Base-by-base conservation (phyloP, 192 early-diverging fungal genomes). In the Entrophospora sp. region DNA sequence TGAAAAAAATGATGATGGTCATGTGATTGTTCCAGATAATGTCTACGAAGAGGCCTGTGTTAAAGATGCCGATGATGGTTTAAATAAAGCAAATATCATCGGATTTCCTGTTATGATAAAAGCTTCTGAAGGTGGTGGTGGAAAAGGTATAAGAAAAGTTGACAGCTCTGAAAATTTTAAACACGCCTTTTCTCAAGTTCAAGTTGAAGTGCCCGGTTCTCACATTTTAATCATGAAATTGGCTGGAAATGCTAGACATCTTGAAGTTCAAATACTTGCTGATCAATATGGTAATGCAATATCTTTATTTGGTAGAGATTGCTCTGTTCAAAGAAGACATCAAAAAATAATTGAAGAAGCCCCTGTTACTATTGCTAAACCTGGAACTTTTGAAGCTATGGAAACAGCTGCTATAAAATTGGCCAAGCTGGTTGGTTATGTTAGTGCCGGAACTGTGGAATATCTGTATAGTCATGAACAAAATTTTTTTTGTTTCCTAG, bases 311-410 rank as follows among this genome's bases (percentile, higher is more conserved):
- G 96, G 96, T 25, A 86, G 96, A 51, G 96, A 98, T 78, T 98
- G 95, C 71, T 96, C 94, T 5, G 94, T 97, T 10, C 96, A 98
- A 82, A 84, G 96, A 65, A 85, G 96, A 35, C 96, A 98, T 70
- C 96, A 98, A 80, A 98, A 98, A 82, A 98, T 98, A 73, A 89
- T 98, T 42, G 95, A 98, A 75, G 96, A 97, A 77, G 96, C 96
- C 3, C 95, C 94, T 5, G 92, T 98, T 36, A 92, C 81, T 43
- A 89, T 91, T 61, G 86, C 92, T 77, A 73, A 85, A 76, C 73
- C 81, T 48, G 85, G 89, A 37, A 85, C 86, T 2, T 90, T 91
- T 61, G 83, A 87, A 64, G 68, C 83, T 40, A 98, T 98, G 96
- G 96, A 98, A 81, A 85, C 87, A 75, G 91, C 94, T 5, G 96